Percentiles rank a stretch among this genome's conserved stretches.
These are phyloP conservation scores for Mortierella hygrophila DNA, from an alignment of 192 early-diverging fungal genomes.

Conservation along the genomic window DNA sequence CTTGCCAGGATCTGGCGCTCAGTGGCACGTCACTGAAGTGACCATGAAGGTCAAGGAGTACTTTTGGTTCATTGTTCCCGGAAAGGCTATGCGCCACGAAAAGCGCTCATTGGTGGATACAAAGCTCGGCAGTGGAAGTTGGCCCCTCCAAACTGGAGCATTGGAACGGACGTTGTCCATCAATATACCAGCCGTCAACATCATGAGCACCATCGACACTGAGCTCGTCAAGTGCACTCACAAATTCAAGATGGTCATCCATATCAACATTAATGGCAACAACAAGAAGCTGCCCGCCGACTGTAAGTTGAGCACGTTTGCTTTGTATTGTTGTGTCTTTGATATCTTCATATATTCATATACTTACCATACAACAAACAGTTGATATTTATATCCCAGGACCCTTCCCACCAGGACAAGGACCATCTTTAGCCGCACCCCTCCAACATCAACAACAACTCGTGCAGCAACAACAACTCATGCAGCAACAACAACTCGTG, in stretches of 20 bases:
- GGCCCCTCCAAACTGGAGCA: conserved; percentile 43
- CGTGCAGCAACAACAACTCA: background rate
- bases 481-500: background rate
- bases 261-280: conserved; percentile 36
- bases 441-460: background rate
- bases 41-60: conserved; percentile 48
- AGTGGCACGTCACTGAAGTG: conserved; percentile 44
- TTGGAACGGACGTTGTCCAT: conserved; percentile 35
- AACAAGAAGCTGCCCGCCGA: conserved; percentile 33
- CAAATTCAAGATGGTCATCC: conserved; percentile 40
- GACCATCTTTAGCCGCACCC: conserved; percentile 15
- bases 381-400: conserved; percentile 48
- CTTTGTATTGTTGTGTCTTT: background rate
- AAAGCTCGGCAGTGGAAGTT: conserved; percentile 25
- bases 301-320: conserved; percentile 15
- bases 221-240: conserved; percentile 47
- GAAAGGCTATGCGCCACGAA: conserved; percentile 28
- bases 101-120: conserved; percentile 40
- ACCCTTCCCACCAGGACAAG: conserved; percentile 54
- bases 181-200: conserved; percentile 25
- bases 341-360: background rate
- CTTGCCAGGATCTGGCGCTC: conserved; percentile 11
- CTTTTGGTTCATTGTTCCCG: conserved; percentile 51
- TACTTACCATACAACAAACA: background rate
- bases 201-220: conserved; percentile 42